A percentile compares a stretch with the other conserved stretches of the same genome.
phyloP scores from a whole-genome alignment of 306 rosid species.

The Lagenaria siceraria region DNA sequence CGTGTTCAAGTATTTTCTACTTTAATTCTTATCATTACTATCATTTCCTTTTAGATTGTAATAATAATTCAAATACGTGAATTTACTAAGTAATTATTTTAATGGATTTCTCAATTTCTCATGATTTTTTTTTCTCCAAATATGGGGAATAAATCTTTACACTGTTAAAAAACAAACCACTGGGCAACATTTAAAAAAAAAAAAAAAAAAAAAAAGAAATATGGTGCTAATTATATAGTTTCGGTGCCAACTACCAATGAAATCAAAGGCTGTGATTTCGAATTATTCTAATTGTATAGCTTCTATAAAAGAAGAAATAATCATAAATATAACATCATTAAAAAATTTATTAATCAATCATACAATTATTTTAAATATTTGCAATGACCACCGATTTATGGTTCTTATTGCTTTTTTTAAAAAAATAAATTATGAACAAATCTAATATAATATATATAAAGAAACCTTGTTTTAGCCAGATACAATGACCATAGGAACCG shows the following conservation, averaged over 20 bases:
- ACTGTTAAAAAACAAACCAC: too few relatives aligned
- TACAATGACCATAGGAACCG: neutral
- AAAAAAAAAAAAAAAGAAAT: too few relatives aligned
- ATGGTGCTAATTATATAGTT: too few relatives aligned
- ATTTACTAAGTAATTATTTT: neutral
- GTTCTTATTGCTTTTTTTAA: neutral
- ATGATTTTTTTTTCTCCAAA: too few relatives aligned
- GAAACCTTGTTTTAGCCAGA: neutral
- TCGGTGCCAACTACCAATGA: too few relatives aligned
- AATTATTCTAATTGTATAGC: too few relatives aligned
- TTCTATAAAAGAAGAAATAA: too few relatives aligned
- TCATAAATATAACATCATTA: neutral
- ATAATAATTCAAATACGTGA: neutral
- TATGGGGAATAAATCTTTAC: too few relatives aligned
- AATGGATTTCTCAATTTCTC: neutral
- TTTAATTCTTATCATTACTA: neutral
- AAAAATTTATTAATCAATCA: neutral
- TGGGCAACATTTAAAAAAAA: too few relatives aligned
- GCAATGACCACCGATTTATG: neutral
- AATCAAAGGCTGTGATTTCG: too few relatives aligned
- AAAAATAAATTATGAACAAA: neutral
- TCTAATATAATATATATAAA: neutral
- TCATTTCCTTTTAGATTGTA: neutral
- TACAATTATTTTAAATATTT: too few relatives aligned
- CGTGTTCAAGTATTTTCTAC: neutral